These are phyloP conservation scores for Cubamyces sp. DNA, from an alignment of 768 basidiomycete genomes.

Conservation along the genomic window DNA sequence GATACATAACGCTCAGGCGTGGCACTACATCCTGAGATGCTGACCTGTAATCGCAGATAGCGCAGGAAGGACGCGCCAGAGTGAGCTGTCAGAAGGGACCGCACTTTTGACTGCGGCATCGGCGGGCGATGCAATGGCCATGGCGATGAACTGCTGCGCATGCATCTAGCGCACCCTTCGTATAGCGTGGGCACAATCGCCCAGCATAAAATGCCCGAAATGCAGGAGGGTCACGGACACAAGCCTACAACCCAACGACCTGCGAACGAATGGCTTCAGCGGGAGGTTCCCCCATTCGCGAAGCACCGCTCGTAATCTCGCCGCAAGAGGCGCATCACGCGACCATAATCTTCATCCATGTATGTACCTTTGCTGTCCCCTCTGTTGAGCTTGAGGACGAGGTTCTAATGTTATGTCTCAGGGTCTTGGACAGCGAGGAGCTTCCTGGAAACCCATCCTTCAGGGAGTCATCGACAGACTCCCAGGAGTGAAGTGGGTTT, in stretches of 20 bases:
- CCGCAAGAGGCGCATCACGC: conserved; percentile 26
- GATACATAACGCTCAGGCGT: no score
- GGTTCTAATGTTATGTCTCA: conserved; percentile 20
- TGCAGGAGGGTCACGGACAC: not conserved
- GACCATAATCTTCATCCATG: conserved; percentile 38
- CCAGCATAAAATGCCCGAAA: conserved; percentile 1
- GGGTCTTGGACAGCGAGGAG: conserved; percentile 46
- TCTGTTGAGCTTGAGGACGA: no score
- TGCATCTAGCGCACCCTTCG: conserved; percentile 12
- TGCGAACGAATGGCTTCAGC: conserved; percentile 15
- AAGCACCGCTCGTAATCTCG: conserved; percentile 20
- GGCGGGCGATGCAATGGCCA: conserved; percentile 25
- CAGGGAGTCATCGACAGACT: conserved; percentile 41
- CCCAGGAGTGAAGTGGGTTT: conserved; percentile 46
- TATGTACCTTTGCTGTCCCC: conserved; percentile 10
- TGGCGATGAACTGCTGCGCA: conserved; percentile 27
- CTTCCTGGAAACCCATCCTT: conserved; percentile 41
- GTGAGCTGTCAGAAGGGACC: conserved; percentile 6
- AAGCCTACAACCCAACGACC: conserved; percentile 6
- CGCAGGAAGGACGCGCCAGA: not conserved
- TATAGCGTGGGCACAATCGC: conserved; percentile 2
- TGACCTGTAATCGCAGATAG: no score
- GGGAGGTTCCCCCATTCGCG: not conserved
- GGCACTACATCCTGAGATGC: no score
- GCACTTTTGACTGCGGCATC: conserved; percentile 24